Evolutionary conservation across 768 basidiomycete species (phyloP).

Genomic region (Rhodotorula diobovata): DNA sequence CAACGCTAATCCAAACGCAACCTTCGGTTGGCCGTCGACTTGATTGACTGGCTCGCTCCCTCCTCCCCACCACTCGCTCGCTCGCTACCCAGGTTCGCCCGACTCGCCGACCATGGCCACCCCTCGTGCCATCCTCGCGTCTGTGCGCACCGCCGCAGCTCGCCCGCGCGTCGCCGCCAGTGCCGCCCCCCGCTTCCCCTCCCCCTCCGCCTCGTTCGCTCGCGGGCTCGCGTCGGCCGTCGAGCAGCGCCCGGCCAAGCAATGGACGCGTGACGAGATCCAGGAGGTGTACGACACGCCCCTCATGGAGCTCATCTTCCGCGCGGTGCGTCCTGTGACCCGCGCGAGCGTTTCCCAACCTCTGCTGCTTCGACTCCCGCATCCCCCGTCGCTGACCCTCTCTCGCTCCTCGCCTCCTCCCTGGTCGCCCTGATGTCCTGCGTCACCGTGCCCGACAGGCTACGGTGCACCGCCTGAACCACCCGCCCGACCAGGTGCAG

Average conservation of each 20-base stretch:
- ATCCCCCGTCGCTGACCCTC: not conserved
- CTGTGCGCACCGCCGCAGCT: not conserved
- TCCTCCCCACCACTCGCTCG: not conserved
- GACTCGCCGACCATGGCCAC: not conserved
- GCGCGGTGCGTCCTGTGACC: slow-evolving; percentile 54
- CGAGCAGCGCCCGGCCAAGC: slow-evolving; percentile 2
- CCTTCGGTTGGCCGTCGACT: too few species aligned
- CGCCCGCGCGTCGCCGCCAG: not conserved
- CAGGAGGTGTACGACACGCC: slow-evolving; percentile 79
- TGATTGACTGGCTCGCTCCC: too few species aligned
- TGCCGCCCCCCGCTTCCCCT: not conserved
- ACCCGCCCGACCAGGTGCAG: slow-evolving; percentile 86
- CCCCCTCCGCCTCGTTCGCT: not conserved
- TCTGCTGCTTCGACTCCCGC: not conserved
- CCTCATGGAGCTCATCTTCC: slow-evolving; percentile 80
- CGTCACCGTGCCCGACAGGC: slow-evolving; percentile 44
- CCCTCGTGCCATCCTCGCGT: not conserved
- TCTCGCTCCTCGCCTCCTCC: not conserved
- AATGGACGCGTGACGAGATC: slow-evolving; percentile 73
- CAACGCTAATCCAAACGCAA: too few species aligned
- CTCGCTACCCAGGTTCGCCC: not conserved
- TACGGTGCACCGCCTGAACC: slow-evolving; percentile 73
- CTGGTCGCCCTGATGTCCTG: not conserved
- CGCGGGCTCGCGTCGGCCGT: slow-evolving; percentile 30
- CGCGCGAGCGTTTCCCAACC: not conserved